A percentile compares a stretch with the other conserved stretches of the same genome.
These are phyloP conservation scores for Carex cristatella DNA, from an alignment of 176 grass and related monocot species.

Conservation along the genomic window DNA sequence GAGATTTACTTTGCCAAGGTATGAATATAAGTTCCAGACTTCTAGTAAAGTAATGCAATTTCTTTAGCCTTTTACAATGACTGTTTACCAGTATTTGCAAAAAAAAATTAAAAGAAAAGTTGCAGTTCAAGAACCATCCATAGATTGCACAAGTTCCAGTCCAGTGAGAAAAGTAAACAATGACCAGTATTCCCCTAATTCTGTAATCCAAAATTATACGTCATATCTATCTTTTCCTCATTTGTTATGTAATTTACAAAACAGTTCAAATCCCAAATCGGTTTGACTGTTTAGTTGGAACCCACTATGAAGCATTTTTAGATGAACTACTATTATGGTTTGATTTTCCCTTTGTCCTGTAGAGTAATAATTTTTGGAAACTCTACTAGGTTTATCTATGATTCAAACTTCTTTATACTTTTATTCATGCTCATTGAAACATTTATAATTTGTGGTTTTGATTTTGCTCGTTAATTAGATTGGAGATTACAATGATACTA, in stretches of 20 bases:
- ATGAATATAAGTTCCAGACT: not conserved
- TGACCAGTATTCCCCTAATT: not conserved
- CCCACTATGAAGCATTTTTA: not conserved
- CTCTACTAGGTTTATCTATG: not conserved
- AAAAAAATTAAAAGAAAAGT: not conserved
- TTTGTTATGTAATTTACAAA: not conserved
- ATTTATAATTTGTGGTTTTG: not conserved
- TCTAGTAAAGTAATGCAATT: not conserved
- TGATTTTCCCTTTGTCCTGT: not conserved
- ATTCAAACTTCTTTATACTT: not conserved
- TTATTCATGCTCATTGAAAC: constrained; percentile 13
- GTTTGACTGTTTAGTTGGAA: not conserved
- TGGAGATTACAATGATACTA: constrained; percentile 53
- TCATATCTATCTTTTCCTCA: not conserved
- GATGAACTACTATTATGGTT: not conserved
- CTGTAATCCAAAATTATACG: not conserved
- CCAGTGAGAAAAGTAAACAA: not conserved
- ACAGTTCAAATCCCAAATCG: not conserved
- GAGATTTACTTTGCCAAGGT: constrained; percentile 76
- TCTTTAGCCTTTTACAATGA: not conserved
- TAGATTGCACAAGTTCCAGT: not conserved
- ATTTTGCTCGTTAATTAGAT: constrained; percentile 32
- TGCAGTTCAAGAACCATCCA: not conserved
- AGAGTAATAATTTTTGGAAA: not conserved
- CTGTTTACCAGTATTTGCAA: not conserved